A percentile compares a stretch with the other conserved stretches of the same genome.
Conservation (phyloP, 2,329 filamentous ascomycete species). For the Plenodomus lindquistii region DNA sequence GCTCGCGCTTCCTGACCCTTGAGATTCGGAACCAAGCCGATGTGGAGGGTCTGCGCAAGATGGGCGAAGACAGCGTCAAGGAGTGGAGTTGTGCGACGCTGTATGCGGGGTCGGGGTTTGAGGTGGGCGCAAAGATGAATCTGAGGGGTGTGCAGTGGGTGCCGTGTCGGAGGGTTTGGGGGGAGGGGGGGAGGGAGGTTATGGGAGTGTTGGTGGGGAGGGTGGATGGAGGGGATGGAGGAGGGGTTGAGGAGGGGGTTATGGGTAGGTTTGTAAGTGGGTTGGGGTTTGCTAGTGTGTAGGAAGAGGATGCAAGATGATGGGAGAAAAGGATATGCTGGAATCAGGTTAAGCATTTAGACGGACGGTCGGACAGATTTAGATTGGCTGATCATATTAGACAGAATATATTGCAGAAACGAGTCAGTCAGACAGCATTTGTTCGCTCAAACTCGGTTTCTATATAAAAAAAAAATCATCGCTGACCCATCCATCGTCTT, state of each 20-base stretch:
- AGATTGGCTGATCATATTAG: too few species aligned
- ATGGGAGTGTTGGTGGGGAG: constrained; percentile 31
- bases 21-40: constrained; percentile 12
- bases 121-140: constrained; percentile 1
- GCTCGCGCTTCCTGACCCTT: constrained; percentile 16
- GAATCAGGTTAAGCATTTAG: too few species aligned
- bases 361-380: too few species aligned
- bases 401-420: not conserved
- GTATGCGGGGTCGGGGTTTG: constrained; percentile 21
- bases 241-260: not conserved
- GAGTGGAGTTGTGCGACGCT: constrained; percentile 25
- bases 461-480: constrained; percentile 4
- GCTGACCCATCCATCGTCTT: constrained; percentile 7
- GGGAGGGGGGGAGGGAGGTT: constrained; percentile 25
- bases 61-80: constrained; percentile 3
- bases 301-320: not conserved
- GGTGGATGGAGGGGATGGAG: constrained; percentile 14
- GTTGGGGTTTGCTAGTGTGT: not conserved
- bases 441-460: constrained; percentile 4
- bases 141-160: constrained; percentile 31
- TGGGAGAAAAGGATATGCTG: not conserved
- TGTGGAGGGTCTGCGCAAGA: constrained; percentile 1
- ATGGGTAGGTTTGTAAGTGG: constrained; percentile 3
- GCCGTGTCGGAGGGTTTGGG: constrained; percentile 40
- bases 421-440: not conserved